Conservation (phyloP, 805 yeast genomes). For the Metschnikowia corniflorae region DNA sequence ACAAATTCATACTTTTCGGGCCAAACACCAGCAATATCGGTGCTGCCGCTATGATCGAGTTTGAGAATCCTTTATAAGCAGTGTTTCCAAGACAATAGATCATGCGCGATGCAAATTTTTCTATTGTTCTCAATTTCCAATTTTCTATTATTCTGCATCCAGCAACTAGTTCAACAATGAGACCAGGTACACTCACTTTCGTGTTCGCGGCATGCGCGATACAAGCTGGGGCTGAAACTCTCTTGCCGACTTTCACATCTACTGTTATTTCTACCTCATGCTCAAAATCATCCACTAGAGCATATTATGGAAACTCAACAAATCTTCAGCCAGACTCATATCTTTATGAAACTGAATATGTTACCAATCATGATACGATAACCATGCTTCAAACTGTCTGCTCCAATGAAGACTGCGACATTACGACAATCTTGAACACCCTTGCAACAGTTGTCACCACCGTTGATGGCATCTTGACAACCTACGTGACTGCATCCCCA, state of each 20-base stretch:
- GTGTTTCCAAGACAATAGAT: no score
- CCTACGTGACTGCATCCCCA: constrained; percentile 32
- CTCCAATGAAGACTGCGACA: constrained; percentile 25
- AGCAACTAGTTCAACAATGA: constrained; percentile 10
- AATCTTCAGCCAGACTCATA: constrained; percentile 6
- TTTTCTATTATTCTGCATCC: background rate
- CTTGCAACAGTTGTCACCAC: constrained; percentile 35
- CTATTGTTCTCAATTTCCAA: background rate
- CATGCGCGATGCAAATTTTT: no score
- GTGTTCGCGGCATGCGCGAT: constrained; percentile 10
- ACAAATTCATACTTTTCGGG: no score
- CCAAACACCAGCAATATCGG: no score
- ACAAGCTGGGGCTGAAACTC: constrained; percentile 6
- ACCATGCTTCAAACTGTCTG: constrained; percentile 29
- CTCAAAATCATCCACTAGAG: constrained; percentile 6
- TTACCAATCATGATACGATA: constrained; percentile 13
- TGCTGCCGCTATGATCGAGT: no score
- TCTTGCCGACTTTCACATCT: constrained; percentile 15
- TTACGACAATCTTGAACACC: constrained; percentile 32
- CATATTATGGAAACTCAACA: constrained; percentile 13
- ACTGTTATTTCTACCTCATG: constrained; percentile 16
- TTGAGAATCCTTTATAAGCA: no score
- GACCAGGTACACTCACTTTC: constrained; percentile 5
- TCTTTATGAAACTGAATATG: constrained; percentile 14
- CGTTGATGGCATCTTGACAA: constrained; percentile 39